Base-by-base conservation (phyloP, 352 stramenopile species). In the Phytopythium montanum region DNA sequence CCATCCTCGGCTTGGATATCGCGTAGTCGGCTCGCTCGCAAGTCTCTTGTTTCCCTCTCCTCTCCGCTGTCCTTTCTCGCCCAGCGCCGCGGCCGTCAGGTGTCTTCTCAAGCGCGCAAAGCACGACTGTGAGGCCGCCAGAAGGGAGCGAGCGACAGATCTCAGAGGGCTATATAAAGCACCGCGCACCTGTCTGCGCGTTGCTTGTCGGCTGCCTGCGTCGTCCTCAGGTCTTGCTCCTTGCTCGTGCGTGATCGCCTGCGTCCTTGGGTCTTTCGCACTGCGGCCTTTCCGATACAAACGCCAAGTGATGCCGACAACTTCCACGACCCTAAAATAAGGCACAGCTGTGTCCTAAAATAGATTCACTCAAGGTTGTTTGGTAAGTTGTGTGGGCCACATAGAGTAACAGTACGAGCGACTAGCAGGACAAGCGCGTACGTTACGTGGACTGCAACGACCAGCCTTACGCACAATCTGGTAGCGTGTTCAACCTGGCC, bases 1-100 rank as follows among this genome's bases (percentile, higher is more conserved):
- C 68, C 74, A 90, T 88, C 39, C 19, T 45, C n/a, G 39, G 39
- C 5, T 18, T 45, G 18, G 39, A 1, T 12, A 18, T 45, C 31
- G 13, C 9, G 31, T 10, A 36, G 31, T 36, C 31, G 14, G 21
- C 51, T n/a, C 12, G 1, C 39, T 65, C 10, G 33, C 44, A 19
- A 13, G 51, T 49, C n/a, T n/a, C n/a, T n/a, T 61, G 65, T 76
- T 29, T n/a, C n/a, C n/a, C 25, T 18, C 33, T 58, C 53, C 45
- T 49, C 57, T 54, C 36, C 31, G 42, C 31, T 10, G 31, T 36
- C 31, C 5, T 36, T 36, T 36, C 31, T 36, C 31, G 31, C 31
- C 31, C 31, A 12, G 31, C 31, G 31, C 31, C 31, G 31, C 23
- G n/a, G 26, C 42, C 19, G 5, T 31, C 23, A 6, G 31, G 31